Base-by-base conservation (phyloP, 345 rosid genomes). In the sweet orange (Citrus sinensis) region DNA sequence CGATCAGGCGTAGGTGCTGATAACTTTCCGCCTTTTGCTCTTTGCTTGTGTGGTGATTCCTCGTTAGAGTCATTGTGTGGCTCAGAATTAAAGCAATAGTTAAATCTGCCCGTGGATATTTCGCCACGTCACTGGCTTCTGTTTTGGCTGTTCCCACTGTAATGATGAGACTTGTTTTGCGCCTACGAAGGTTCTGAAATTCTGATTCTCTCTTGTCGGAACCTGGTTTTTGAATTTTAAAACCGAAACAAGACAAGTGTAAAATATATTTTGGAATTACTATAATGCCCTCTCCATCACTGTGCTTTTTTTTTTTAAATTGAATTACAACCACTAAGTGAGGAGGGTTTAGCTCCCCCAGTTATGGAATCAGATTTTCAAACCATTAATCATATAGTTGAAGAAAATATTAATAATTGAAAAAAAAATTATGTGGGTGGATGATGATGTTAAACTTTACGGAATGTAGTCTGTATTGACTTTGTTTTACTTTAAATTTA, bases 211-310 rank as follows among this genome's bases (percentile, higher is more conserved):
- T 37, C 27, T 24, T 35, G 51, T 59, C 25, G 17, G 7, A 70
- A 46, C 78, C n/a, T 30, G 9, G 24, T 24, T 65, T 76, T 65
- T 30, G 71, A 51, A 65, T 25, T 40, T 75, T 75, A 14, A 63
- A 63, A 64, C 8, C 17, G 7, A 8, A 9, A 62, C 58, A 27
- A 27, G 24, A 19, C 59, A 62, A 62, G 8, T 16, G 13, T 1
- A 5, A 40, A 0, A 1, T 54, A 1, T 9, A 13, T 5, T 0
- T 30, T 3, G 16, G 7, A 71, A 32, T 32, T 71, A 71, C 75
- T 4, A 54, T 19, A 32, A 71, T 71, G 20, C 16, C 75, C 75
- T 55, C 51, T 4, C 40, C 0, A 54, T 54, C 19, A 54, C 22
- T 46, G 51, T 11, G 17, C 3, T 46, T 3, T 46, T 13, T 46